Evolutionary conservation across 2,329 filamentous ascomycete genomes (phyloP).

Genomic region (Coniochaeta sp.): DNA sequence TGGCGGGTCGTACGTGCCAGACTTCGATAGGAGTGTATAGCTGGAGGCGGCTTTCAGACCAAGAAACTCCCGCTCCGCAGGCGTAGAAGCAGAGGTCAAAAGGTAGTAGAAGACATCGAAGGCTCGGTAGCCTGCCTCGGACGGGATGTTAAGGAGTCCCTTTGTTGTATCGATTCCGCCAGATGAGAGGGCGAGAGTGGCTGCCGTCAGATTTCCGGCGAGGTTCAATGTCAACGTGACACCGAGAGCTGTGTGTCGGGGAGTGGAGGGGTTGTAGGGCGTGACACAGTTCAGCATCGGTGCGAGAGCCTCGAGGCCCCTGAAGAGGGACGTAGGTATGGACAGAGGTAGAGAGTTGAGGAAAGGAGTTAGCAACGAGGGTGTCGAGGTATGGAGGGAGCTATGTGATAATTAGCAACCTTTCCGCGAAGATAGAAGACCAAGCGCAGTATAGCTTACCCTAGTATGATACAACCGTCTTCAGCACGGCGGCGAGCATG

Average conservation of each 20-base stretch:
- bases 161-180: constrained; percentile 79
- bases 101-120: constrained; percentile 99
- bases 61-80: constrained; percentile 82
- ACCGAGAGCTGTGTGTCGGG: constrained; percentile 72
- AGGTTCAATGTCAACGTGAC: constrained; percentile 78
- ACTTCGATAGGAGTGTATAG: constrained; percentile 74
- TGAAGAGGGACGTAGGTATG: constrained; percentile 68
- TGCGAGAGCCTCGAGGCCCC: constrained; percentile 70
- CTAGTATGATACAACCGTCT: constrained; percentile 86
- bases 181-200: constrained; percentile 71
- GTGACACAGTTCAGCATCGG: constrained; percentile 86
- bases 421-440: neutral
- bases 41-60: constrained; percentile 68
- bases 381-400: constrained; percentile 81
- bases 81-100: constrained; percentile 81
- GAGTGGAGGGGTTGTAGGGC: constrained; percentile 78
- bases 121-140: constrained; percentile 75
- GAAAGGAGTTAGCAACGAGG: constrained; percentile 77
- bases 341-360: constrained; percentile 72
- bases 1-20: constrained; percentile 78
- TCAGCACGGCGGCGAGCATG: constrained; percentile 91
- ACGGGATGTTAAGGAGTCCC: constrained; percentile 73
- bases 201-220: constrained; percentile 68
- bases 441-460: constrained; percentile 46
- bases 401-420: constrained; percentile 35